Base-by-base conservation (phyloP, 192 early-diverging fungal genomes). In the Phlyctochytrium bullatum region DNA sequence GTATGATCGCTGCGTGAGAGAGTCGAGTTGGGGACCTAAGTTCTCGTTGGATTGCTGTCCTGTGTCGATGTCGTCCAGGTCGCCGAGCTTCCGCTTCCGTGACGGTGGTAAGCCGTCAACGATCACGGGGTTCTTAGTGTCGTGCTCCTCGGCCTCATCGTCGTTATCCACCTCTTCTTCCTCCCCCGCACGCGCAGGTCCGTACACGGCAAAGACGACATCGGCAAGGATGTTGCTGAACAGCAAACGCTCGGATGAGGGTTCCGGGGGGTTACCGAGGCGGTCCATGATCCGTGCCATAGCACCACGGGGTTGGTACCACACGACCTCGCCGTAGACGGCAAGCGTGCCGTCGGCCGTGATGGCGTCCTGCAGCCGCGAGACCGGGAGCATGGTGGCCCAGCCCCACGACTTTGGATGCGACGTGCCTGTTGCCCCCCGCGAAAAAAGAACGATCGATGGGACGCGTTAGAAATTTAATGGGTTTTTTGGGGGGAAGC, bases 331-430 rank as follows among this genome's bases (percentile, higher is more conserved):
- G 24, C 62, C 73, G 20, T 61, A 58, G 2, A 75, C 64, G 2
- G 60, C 33, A 17, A 75, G 34, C n/a, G 73, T 75, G 14, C 67
- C 73, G 34, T 75, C 68, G 3, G 67, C 65, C n/a, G 62, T 61
- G 12, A 59, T 2, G 2, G 73, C 73, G 34, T 75, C 73, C 16
- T n/a, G 20, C 30, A 75, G 54, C 34, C 67, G 3, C 25, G 28
- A 57, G 35, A 75, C 34, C 2, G 73, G 67, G 3, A 75, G 33
- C 35, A 75, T 47, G 34, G 73, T 62, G 20, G 73, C 73, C 73
- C 73, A 75, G 3, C 73, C 73, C 73, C 73, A 75, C 36, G 64
- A 67, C 36, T 67, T 28, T 31, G 73, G 73, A 65, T 75, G 73
- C 12, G 58, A 67, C 34, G 65, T 69, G 40, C 40, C 40, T 47